Percentiles rank a stretch among this genome's conserved stretches.
These are phyloP conservation scores for Aspergillus japonicus DNA, from an alignment of 2,329 filamentous ascomycete species.

Conservation along the genomic window DNA sequence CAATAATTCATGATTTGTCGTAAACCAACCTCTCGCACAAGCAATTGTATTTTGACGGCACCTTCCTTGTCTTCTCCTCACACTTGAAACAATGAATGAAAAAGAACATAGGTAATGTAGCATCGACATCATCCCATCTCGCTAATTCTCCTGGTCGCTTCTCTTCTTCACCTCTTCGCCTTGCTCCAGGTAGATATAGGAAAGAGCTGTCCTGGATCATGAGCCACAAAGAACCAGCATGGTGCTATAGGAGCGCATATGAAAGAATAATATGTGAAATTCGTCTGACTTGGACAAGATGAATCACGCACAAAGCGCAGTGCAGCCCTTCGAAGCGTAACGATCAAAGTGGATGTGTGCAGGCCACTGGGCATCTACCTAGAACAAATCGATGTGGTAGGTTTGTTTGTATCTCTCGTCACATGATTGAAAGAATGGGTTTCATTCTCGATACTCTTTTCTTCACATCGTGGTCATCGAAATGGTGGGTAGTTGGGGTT, in stretches of 20 bases:
- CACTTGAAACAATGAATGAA: conserved; percentile 9
- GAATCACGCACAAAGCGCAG: neutral
- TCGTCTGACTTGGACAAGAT: neutral
- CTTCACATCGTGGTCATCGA: conserved; percentile 27
- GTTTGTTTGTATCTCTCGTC: neutral
- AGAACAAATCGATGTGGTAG: neutral
- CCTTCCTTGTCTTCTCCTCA: conserved; percentile 17
- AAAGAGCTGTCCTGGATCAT: neutral
- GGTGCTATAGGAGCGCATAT: neutral
- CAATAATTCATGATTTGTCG: conserved; percentile 4
- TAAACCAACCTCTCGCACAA: conserved; percentile 22
- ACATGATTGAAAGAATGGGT: neutral
- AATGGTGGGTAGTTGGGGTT: conserved; percentile 37
- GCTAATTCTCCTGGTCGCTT: neutral
- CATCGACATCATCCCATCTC: neutral
- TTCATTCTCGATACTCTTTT: neutral
- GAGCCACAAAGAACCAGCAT: neutral
- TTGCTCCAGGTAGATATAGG: neutral
- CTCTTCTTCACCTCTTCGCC: neutral
- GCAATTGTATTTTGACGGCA: conserved; percentile 16
- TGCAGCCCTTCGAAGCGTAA: neutral
- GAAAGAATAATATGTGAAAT: neutral
- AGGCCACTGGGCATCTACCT: neutral
- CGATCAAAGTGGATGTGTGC: neutral
- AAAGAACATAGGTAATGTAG: neutral